Conservation (phyloP, 257 asterid genomes). For the Solanum sejunctum region DNA sequence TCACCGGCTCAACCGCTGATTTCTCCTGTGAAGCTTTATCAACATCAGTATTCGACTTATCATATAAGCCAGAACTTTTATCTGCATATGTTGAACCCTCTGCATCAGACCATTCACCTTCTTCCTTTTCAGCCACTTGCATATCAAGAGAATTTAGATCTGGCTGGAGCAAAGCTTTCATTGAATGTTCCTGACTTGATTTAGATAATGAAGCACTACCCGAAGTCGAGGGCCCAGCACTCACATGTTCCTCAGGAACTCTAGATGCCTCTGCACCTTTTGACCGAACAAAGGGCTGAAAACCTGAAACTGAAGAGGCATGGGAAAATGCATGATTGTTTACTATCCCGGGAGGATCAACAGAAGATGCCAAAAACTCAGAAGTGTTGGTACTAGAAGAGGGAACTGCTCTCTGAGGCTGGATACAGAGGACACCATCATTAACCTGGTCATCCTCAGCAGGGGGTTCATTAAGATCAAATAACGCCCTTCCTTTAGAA, state of each 20-base stretch:
- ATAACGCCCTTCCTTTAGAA: slow-evolving; percentile 80
- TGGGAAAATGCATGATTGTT: slow-evolving; percentile 91
- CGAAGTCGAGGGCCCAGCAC: slow-evolving; percentile 12
- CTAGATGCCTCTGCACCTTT: slow-evolving; percentile 34
- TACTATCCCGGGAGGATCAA: slow-evolving; percentile 62
- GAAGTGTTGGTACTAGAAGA: slow-evolving; percentile 59
- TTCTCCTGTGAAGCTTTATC: slow-evolving; percentile 36
- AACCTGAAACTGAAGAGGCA: slow-evolving; percentile 89
- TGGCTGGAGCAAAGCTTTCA: slow-evolving; percentile 24
- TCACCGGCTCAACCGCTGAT: slow-evolving; percentile 20
- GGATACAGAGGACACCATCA: slow-evolving; percentile 51
- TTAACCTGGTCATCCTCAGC: slow-evolving; percentile 67
- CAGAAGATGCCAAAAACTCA: slow-evolving; percentile 45
- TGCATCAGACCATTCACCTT: slow-evolving; percentile 99
- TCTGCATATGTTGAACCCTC: slow-evolving; percentile 54
- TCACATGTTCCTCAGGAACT: slow-evolving; percentile 20
- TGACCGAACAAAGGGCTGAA: slow-evolving; percentile 90
- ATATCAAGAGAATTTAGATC: slow-evolving; percentile 28
- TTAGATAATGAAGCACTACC: slow-evolving; percentile 26
- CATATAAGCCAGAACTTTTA: slow-evolving; percentile 15
- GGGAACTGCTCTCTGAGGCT: slow-evolving; percentile 91
- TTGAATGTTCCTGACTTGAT: slow-evolving; percentile 23
- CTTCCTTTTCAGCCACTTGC: slow-evolving; percentile 72
- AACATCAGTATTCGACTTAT: slow-evolving; percentile 26
- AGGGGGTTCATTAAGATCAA: slow-evolving; percentile 98